Evolutionary conservation across 768 basidiomycete species (phyloP).

Genomic region (Rhizopogon rudus): DNA sequence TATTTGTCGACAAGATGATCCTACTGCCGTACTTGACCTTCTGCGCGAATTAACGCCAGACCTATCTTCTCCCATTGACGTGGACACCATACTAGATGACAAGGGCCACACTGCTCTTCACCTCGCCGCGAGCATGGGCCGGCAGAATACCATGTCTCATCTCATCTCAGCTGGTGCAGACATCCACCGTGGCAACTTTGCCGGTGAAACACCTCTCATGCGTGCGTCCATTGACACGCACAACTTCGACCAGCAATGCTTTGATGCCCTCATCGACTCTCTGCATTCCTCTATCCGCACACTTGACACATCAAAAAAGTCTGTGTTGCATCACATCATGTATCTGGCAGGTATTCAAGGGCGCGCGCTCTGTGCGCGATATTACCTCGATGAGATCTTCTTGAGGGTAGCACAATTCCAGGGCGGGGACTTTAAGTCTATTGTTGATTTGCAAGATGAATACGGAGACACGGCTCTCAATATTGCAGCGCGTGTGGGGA

Average conservation of each 20-base stretch:
- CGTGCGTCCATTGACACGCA: conserved; percentile 89
- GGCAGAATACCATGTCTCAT: conserved; percentile 59
- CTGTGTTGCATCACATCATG: conserved; percentile 88
- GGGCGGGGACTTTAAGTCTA: conserved; percentile 66
- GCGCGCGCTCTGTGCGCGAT: conserved; percentile 75
- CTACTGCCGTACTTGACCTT: conserved; percentile 52
- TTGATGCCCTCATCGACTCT: conserved; percentile 56
- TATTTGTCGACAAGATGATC: conserved; percentile 69
- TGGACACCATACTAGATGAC: conserved; percentile 88
- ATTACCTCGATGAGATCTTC: conserved; percentile 89
- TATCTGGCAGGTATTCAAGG: conserved; percentile 90
- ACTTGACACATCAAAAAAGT: conserved; percentile 79
- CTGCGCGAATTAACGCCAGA: conserved; percentile 58
- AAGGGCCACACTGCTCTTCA: conserved; percentile 94
- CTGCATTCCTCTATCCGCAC: conserved; percentile 80
- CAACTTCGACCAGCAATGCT: conserved; percentile 74
- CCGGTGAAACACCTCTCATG: conserved; percentile 92
- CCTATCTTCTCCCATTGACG: conserved; percentile 38
- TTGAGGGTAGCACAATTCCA: conserved; percentile 79
- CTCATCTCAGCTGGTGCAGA: conserved; percentile 81
- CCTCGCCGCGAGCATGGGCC: conserved; percentile 83
- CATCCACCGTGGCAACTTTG: conserved; percentile 84
- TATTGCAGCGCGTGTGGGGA: conserved; percentile 92
- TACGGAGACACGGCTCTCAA: conserved; percentile 96
- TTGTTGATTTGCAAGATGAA: conserved; percentile 90